Evolutionary conservation across 495 filamentous ascomycete genomes (phyloP).

Genomic region (Opeltia flavorubescens): DNA sequence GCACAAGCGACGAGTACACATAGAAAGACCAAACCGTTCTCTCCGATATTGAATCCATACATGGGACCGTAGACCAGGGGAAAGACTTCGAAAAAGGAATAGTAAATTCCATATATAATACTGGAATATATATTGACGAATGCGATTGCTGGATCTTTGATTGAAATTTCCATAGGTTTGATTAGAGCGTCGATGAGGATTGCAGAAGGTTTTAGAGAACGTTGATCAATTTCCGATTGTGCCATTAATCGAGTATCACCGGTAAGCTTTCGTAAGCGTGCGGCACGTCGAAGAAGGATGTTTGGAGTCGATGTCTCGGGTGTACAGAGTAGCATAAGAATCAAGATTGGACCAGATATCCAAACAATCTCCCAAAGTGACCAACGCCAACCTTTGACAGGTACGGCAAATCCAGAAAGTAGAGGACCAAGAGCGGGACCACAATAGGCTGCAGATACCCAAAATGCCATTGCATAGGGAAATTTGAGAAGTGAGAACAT

Average conservation of each 20-base stretch:
- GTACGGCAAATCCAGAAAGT: constrained; percentile 49
- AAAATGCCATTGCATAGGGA: constrained; percentile 38
- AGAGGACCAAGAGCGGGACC: constrained; percentile 45
- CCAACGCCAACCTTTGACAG: constrained; percentile 39
- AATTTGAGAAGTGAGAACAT: constrained; percentile 39
- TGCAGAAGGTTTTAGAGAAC: constrained; percentile 28
- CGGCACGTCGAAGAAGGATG: constrained; percentile 43
- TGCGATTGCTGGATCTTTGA: constrained; percentile 42
- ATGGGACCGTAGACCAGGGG: constrained; percentile 52
- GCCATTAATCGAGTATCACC: constrained; percentile 28
- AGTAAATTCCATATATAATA: constrained; percentile 48
- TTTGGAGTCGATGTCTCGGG: constrained; percentile 43
- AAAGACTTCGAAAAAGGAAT: constrained; percentile 58
- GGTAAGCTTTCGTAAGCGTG: constrained; percentile 34
- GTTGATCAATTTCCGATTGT: constrained; percentile 37
- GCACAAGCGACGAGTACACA: constrained; percentile 44
- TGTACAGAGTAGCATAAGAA: constrained; percentile 37
- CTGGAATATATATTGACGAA: constrained; percentile 47
- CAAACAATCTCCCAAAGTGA: constrained; percentile 38
- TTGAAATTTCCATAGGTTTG: constrained; percentile 44
- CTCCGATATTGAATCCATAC: constrained; percentile 48
- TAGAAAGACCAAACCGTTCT: constrained; percentile 51
- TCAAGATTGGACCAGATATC: constrained; percentile 31
- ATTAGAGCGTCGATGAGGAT: constrained; percentile 45
- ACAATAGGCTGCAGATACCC: constrained; percentile 33